Evolutionary conservation across 2,329 filamentous ascomycete genomes (phyloP).

Genomic region (Alternaria consortialis): DNA sequence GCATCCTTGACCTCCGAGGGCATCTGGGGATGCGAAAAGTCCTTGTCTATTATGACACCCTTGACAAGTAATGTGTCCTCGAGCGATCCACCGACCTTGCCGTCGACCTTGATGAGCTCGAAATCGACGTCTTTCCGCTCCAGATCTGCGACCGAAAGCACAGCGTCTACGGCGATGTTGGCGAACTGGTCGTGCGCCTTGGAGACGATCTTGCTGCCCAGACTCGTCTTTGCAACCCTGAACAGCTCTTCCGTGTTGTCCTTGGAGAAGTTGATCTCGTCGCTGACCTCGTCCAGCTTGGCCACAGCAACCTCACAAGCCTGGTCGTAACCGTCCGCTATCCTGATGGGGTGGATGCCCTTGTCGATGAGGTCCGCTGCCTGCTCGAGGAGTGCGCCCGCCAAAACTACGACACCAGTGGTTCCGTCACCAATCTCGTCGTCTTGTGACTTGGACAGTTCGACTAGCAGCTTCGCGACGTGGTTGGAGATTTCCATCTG

Average conservation of each 20-base stretch:
- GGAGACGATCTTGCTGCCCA: conserved; percentile 99
- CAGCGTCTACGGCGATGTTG: conserved; percentile 95
- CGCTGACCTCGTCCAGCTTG: conserved; percentile 91
- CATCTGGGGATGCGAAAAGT: conserved; percentile 99
- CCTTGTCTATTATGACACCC: conserved; percentile 98
- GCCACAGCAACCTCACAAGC: conserved; percentile 96
- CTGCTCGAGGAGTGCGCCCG: conserved; percentile 93
- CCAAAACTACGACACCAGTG: conserved; percentile 95
- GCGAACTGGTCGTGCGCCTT: conserved; percentile 99
- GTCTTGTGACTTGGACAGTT: conserved; percentile 97
- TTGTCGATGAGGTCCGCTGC: conserved; percentile 98
- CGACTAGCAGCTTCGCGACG: conserved; percentile 94
- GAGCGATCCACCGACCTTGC: conserved; percentile 92
- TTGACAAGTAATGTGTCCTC: conserved; percentile 96
- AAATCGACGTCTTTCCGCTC: conserved; percentile 98
- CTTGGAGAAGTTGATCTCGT: conserved; percentile 84
- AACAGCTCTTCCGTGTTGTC: conserved; percentile 84
- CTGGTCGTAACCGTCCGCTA: conserved; percentile 97
- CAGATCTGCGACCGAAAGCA: conserved; percentile 93
- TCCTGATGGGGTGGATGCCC: conserved; percentile 98
- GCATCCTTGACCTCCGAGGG: conserved; percentile 93
- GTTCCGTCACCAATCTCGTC: conserved; percentile 99
- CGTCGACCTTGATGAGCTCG: conserved; percentile 98
- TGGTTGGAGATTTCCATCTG: conserved; percentile 99
- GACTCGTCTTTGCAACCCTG: conserved; percentile 92